Conservation (phyloP, 805 yeast genomes). For the Schwanniomyces pseudopolymorphus region DNA sequence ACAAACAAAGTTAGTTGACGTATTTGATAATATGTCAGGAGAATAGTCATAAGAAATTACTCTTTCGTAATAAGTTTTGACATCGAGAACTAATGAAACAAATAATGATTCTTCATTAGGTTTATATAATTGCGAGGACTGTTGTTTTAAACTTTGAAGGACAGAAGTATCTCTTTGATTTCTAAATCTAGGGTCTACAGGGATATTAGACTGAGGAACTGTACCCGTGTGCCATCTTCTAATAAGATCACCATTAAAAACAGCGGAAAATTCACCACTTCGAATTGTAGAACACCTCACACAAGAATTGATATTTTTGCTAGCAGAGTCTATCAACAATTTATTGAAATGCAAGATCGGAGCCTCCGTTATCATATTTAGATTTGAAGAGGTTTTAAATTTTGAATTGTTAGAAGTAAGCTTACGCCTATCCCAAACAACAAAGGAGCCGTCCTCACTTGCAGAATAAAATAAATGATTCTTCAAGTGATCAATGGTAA, state of each 20-base stretch:
- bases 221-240: conserved; percentile 79
- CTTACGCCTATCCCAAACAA: conserved; percentile 79
- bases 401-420: conserved; percentile 31
- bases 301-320: conserved; percentile 62
- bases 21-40: conserved; percentile 47
- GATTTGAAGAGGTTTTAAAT: conserved; percentile 10
- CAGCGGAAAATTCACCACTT: conserved; percentile 72
- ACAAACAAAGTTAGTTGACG: conserved; percentile 70
- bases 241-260: conserved; percentile 74
- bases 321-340: conserved; percentile 58
- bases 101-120: conserved; percentile 58
- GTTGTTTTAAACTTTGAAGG: conserved; percentile 31
- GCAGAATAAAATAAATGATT: conserved; percentile 67
- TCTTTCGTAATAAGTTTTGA: conserved; percentile 72
- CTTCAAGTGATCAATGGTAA: conserved; percentile 68
- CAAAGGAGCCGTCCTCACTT: conserved; percentile 81
- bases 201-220: conserved; percentile 37
- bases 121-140: conserved; percentile 36
- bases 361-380: conserved; percentile 39
- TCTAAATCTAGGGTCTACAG: conserved; percentile 1
- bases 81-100: conserved; percentile 74
- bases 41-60: conserved; percentile 85
- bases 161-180: conserved; percentile 8
- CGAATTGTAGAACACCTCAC: conserved; percentile 66
- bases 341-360: conserved; percentile 64